Percentiles rank a stretch among this genome's conserved stretches.
These are phyloP conservation scores for Syncephalastrum contaminatum DNA, from an alignment of 371 early-diverging fungal genomes.

Conservation along the genomic window DNA sequence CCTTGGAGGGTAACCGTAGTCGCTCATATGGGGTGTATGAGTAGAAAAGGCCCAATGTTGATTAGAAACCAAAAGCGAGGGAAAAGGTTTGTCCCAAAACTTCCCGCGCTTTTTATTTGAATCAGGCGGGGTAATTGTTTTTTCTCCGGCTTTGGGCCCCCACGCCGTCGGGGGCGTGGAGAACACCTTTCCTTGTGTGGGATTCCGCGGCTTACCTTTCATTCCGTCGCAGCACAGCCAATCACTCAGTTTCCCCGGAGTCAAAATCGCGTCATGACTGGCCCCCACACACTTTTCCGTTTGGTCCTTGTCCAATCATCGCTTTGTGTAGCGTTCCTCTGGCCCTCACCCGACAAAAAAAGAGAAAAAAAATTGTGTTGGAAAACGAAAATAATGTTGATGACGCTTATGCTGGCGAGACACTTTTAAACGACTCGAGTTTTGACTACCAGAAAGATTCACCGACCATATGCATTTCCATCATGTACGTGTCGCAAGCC, in stretches of 20 bases:
- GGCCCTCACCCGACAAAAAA: no score
- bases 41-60: no score
- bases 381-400: no score
- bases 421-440: no score
- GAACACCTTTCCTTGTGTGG: conserved; percentile 3
- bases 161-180: conserved; percentile 7
- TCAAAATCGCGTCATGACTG: background rate
- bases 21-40: conserved; percentile 9
- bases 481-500: no score
- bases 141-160: background rate
- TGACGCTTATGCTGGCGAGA: no score
- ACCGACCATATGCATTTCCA: no score
- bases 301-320: conserved; percentile 6
- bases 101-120: conserved; percentile 8
- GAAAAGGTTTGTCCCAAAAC: conserved; percentile 12
- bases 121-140: background rate
- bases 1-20: conserved; percentile 10
- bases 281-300: conserved; percentile 7
- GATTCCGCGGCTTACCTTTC: conserved; percentile 12
- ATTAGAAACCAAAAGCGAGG: background rate
- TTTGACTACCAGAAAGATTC: no score
- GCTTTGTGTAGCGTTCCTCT: background rate
- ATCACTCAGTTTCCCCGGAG: background rate
- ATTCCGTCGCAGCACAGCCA: conserved; percentile 2
- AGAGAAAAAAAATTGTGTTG: no score